Conservation (phyloP, 352 stramenopile species). For the Globisporangium perplexum region DNA sequence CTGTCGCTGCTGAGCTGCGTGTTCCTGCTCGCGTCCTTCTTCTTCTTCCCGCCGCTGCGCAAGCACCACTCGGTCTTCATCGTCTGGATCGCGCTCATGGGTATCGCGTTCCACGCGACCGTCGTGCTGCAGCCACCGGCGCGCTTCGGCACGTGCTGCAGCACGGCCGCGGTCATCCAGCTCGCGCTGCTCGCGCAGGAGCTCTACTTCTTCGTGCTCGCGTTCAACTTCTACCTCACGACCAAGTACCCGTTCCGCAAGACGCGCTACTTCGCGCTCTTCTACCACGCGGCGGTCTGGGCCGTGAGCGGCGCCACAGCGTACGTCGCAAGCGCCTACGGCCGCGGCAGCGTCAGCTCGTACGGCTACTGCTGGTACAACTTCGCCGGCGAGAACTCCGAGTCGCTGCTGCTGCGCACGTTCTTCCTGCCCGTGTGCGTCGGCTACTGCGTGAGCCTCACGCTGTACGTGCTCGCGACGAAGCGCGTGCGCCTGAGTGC, state of each 20-base stretch:
- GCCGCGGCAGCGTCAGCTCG: constrained; percentile 46
- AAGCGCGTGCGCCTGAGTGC: constrained; percentile 63
- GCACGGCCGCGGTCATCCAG: constrained; percentile 55
- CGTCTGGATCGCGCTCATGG: constrained; percentile 78
- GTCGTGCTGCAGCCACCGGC: constrained; percentile 44
- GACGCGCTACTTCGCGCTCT: constrained; percentile 51
- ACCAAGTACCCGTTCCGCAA: constrained; percentile 85
- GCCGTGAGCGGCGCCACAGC: constrained; percentile 36
- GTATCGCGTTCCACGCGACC: constrained; percentile 73
- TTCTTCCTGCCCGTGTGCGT: constrained; percentile 54
- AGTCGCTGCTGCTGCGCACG: constrained; percentile 57
- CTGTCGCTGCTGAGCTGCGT: constrained; percentile 69
- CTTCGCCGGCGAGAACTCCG: constrained; percentile 28
- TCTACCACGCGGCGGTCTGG: constrained; percentile 77
- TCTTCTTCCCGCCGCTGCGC: constrained; percentile 74
- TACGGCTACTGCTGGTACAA: constrained; percentile 85
- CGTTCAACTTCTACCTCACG: constrained; percentile 85
- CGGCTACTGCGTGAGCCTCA: constrained; percentile 65
- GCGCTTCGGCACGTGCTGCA: constrained; percentile 55
- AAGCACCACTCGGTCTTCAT: constrained; percentile 76
- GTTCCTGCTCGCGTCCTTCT: constrained; percentile 75
- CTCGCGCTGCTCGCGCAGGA: constrained; percentile 71
- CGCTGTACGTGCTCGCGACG: constrained; percentile 65
- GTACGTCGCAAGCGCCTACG: constrained; percentile 42
- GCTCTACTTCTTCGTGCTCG: constrained; percentile 82